Base-by-base conservation (phyloP, 78 protist genomes). In the Tieghemostelium lacteum region DNA sequence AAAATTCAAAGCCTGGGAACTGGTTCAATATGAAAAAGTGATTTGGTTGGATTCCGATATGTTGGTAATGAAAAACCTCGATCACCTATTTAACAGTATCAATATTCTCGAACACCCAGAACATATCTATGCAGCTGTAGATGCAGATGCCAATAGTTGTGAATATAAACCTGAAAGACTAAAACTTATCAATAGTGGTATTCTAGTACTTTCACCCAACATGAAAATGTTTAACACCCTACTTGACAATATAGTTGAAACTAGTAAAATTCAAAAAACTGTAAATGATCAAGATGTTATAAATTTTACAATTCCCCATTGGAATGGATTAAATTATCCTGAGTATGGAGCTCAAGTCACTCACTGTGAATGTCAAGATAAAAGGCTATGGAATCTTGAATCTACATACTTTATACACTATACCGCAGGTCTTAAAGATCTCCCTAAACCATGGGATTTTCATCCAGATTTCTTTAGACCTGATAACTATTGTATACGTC, bases 11-110 rank as follows among this genome's bases (percentile, higher is more conserved):
- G 65, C 80, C 8, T 83, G 91, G 91, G 37, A 52, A 40, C 20
- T 69, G 62, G 14, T 33, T 0, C 55, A 83, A 22, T 83, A 58
- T 69, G 71, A 52, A 1, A 24, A 54, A 40, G 62, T 83, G 8
- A 83, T 83, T 26, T 83, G 91, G 91, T 58, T 83, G 33, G 91
- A 83, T 29, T 83, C 91, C 2, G 91, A 83, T 58, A 69, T 83
- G 78, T 69, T 83, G 40, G 2, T 83, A 22, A 28, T 83, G 12
- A 66, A 69, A 29, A 31, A 31, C 1, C 17, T 83, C 8, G 91
- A 83, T 69, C 80, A 66, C n/a, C 34, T 83, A 14, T 83, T 83
- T 31, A 64, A 72, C 29, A 2, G 39, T 24, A 5, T 62, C 10
- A 42, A 42, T 16, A 73, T 62, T 75, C 39, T 19, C 0, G 17